Evolutionary conservation across 2,329 filamentous ascomycete genomes (phyloP).

Genomic region (Sporothrix euskadiensis): DNA sequence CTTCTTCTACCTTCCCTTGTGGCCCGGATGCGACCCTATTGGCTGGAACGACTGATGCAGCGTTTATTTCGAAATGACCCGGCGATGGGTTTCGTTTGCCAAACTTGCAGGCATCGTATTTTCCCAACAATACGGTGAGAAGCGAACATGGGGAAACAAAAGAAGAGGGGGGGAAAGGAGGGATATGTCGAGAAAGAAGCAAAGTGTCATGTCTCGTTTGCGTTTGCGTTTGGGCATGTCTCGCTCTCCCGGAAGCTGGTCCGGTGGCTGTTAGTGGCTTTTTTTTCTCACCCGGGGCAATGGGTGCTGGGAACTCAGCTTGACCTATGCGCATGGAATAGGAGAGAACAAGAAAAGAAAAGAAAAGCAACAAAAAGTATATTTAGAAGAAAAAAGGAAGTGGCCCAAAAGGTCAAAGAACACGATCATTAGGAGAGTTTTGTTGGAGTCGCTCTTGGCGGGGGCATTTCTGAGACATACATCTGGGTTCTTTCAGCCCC

Average conservation of each 20-base stretch:
- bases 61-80: neutral
- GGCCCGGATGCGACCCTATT: slow-evolving; percentile 12
- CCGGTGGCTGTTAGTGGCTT: neutral
- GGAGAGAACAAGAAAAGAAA: slow-evolving; percentile 11
- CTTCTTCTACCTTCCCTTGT: neutral
- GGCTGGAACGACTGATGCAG: neutral
- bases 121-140: neutral
- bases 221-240: neutral
- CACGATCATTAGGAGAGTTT: neutral
- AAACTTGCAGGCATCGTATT: neutral
- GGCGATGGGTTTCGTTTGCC: neutral
- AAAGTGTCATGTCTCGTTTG: neutral
- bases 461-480: neutral
- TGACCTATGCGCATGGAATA: neutral
- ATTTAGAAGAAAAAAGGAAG: neutral
- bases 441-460: neutral
- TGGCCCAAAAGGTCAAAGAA: neutral
- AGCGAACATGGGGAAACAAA: neutral
- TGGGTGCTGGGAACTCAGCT: neutral
- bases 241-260: neutral
- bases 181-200: neutral
- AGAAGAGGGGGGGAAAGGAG: neutral
- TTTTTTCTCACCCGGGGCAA: neutral
- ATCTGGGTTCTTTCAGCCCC: slow-evolving; percentile 13
- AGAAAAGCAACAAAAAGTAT: neutral